Evolutionary conservation across 164 flowering plant species (phyloP), one percentile per base, ranked within the genome.

Genomic region (Nymphaea colorata): DNA sequence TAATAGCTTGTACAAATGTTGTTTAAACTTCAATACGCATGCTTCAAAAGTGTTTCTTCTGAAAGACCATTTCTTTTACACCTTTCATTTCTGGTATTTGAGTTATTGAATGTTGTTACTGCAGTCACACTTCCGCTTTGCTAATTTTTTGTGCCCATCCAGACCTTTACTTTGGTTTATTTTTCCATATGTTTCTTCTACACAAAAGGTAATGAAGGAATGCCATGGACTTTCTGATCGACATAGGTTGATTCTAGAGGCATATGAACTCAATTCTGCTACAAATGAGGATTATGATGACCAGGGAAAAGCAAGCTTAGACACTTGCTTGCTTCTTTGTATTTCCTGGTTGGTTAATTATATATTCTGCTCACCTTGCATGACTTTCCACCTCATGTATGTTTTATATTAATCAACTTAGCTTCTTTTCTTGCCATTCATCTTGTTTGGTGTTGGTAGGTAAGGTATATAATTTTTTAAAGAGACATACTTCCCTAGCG

Each of bases 281-380:
- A 85, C 98, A 61, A 88, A 92, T 74, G 94, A 92, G 67, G 98
- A 95, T 76, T 90, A 88, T 72, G 76, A 86, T 68, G 98, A 87
- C 43, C 76, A 92, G 79, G 89, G 88, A 42, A 84, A 82, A 76
- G 99, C 99, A 73, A 96, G 97, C 51, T 74, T 95, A 63, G 97
- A 98, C 67, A 83, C 85, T 67, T 95, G 99, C 76, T 85, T 95
- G 84, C 96, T n/a, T 95, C 68, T 87, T 82, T 64, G 99, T 94
- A 55, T 79, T 95, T 75, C 99, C 99, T 67, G 90, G 84, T 77
- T 95, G 99, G 99, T 78, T 95, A 55, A 76, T 95, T 74, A 97
- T 98, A 59, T 95, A 95, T 80, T 78, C 98, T 15, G 99, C 99
- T 77, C 90, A 90, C 5, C 73, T 95, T 87, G 99, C 91, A 79